Evolutionary conservation across 805 yeast species (phyloP), one percentile per base, ranked within the genome.

Genomic region (Saccharomyces mikatae): DNA sequence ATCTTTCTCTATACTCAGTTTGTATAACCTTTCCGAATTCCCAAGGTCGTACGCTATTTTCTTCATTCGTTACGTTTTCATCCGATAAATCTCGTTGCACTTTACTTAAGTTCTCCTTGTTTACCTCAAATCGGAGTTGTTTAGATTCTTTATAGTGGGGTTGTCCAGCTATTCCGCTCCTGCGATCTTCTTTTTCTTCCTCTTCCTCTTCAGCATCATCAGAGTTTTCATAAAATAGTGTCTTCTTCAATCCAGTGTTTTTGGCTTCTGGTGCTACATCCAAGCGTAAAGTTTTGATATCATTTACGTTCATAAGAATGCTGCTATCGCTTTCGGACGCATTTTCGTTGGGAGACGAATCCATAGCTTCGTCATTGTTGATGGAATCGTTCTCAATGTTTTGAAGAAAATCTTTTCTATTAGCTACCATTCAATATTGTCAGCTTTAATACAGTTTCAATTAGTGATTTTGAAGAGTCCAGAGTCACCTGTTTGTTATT

Each of bases 1-100:
- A 27, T 41, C 57, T 55, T 10, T 62, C 59, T 46, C 56, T 46
- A 46, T 63, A 67, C 46, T 58, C 60, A 27, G 54, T 48, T 13
- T 59, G 56, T 26, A 65, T 58, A 11, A 60, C 54, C 28, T 55
- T 58, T 27, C 58, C 59, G 49, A 68, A 63, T 32, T 67, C 67
- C 71, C 71, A 67, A 11, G 62, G 56, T 51, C 56, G 52, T 22
- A 51, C 21, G 24, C 27, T 26, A 14, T 31, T 17, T 13, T 52
- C 58, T 13, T 53, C 60, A 28, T 55, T 55, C 28, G 50, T 54
- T 14, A 17, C 50, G 9, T 26, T 44, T 26, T 58, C 58, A 27
- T 46, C 49, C 46, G 50, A 50, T 17, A 49, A 47, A 8, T 17
- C 21, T 8, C 22, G 28, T 28, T 31, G 22, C n/a, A 21, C 14